Base-by-base conservation (phyloP, 1,284 basidiomycete species). In the Serendipita sp. region DNA sequence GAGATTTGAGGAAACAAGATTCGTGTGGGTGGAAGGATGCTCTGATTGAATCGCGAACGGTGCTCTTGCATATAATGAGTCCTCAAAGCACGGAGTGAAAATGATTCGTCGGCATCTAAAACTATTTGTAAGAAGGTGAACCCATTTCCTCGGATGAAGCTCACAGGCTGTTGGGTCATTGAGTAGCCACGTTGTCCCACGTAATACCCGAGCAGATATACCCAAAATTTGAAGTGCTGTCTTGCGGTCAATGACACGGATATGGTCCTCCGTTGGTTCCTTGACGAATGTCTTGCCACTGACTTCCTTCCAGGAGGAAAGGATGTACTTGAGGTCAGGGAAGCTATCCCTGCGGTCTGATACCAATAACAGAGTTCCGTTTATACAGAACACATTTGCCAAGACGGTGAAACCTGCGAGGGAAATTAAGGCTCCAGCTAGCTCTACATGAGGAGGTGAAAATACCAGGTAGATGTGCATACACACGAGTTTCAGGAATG, bases 11-110 rank as follows among this genome's bases (percentile, higher is more conserved):
- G 53, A 34, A 58, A 58, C 32, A 58, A 34, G 15, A 58, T 22
- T 12, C 53, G 53, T 30, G 22, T 58, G 1, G 53, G 53, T n/a
- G 53, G 53, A 5, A 58, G 26, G 30, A 26, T 26, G 53, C 15
- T 58, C 2, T 17, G 22, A n/a, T 34, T 34, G 32, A 34, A 58
- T 4, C n/a, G 22, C 15, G 10, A 6, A 6, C 53, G 17, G 32
- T 34, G n/a, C n/a, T 58, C 53, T n/a, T 58, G 53, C 53, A 58
- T 58, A 30, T 58, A 58, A 58, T 58, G 53, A 22, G 53, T 30
- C 32, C 53, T 17, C 53, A 58, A 26, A n/a, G 32, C 22, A 26
- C 32, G 15, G 32, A 58, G 26, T 4, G 32, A 12, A 30, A 34
- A 22, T n/a, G 53, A 58, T n/a, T 58, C 53, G 26, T 58, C 53